phyloP scores from a whole-genome alignment of 2,329 filamentous ascomycete genomes.

The Aureobasidium uvarum region DNA sequence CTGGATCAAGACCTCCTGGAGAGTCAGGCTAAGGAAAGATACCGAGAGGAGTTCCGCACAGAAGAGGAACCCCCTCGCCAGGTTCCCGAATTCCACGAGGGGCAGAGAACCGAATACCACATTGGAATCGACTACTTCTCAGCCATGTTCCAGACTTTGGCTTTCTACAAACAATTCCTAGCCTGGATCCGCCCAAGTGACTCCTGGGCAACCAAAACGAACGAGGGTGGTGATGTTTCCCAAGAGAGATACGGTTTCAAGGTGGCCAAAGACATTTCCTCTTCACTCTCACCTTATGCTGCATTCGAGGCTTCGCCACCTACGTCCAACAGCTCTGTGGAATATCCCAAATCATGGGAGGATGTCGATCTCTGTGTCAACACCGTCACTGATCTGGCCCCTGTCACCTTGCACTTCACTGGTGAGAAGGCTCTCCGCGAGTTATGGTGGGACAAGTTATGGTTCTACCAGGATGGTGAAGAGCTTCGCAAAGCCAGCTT shows the following conservation, averaged over 20 bases:
- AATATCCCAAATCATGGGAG: slow-evolving; percentile 29
- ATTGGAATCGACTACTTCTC: slow-evolving; percentile 51
- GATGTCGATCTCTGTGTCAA: slow-evolving; percentile 35
- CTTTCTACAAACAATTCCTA: slow-evolving; percentile 36
- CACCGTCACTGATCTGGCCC: slow-evolving; percentile 33
- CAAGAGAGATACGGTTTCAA: slow-evolving; percentile 30
- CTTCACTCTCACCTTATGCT: slow-evolving; percentile 33
- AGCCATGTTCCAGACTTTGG: slow-evolving; percentile 46
- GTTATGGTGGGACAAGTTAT: slow-evolving; percentile 37
- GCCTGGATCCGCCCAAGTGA: slow-evolving; percentile 42
- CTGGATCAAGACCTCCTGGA: slow-evolving; percentile 38
- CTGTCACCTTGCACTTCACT: slow-evolving; percentile 33
- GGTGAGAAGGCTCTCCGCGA: slow-evolving; percentile 36
- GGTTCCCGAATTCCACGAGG: slow-evolving; percentile 38
- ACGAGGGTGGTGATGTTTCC: slow-evolving; percentile 6
- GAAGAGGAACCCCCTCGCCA: slow-evolving; percentile 39
- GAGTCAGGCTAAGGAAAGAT: slow-evolving; percentile 32
- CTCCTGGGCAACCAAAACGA: slow-evolving; percentile 28
- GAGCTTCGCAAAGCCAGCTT: slow-evolving; percentile 31
- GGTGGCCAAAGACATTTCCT: slow-evolving; percentile 31
- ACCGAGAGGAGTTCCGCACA: slow-evolving; percentile 29
- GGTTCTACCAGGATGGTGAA: slow-evolving; percentile 35
- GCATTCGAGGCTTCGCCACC: slow-evolving; percentile 29
- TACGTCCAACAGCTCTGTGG: slow-evolving; percentile 16
- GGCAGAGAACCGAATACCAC: slow-evolving; percentile 48